Evolutionary conservation across 805 yeast genomes (phyloP).

Genomic region (Ogataea thermomethanolica): DNA sequence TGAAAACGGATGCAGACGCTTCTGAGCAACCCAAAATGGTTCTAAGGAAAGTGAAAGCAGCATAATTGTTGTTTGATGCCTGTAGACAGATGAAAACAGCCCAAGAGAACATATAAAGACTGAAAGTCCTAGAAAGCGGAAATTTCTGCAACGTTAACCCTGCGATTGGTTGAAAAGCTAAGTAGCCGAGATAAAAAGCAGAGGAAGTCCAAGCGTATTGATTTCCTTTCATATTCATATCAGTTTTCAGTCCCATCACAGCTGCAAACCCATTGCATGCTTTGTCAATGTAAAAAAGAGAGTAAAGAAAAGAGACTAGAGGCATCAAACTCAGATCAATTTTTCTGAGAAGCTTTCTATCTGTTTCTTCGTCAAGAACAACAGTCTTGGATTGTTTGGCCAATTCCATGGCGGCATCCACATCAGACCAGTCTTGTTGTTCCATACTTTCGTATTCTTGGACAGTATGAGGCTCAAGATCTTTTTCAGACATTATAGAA

Average conservation of each 20-base stretch:
- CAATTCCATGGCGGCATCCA: constrained; percentile 38
- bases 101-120: constrained; percentile 48
- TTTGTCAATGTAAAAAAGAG: constrained; percentile 61
- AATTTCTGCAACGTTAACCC: constrained; percentile 43
- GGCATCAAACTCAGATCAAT: constrained; percentile 52
- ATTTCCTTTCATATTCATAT: constrained; percentile 47
- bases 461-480: background rate
- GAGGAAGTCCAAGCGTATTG: constrained; percentile 35
- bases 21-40: constrained; percentile 47
- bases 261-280: constrained; percentile 52
- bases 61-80: constrained; percentile 41
- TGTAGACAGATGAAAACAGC: constrained; percentile 43
- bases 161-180: constrained; percentile 54
- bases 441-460: background rate
- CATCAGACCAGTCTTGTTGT: constrained; percentile 22
- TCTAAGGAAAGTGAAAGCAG: constrained; percentile 44
- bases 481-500: constrained; percentile 6
- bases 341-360: constrained; percentile 33
- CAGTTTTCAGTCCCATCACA: constrained; percentile 51
- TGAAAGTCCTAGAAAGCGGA: constrained; percentile 46
- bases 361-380: constrained; percentile 18
- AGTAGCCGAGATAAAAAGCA: constrained; percentile 39
- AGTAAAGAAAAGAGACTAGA: constrained; percentile 45
- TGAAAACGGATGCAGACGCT: constrained; percentile 32
- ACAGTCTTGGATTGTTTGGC: constrained; percentile 23